Conservation (phyloP, 2,329 filamentous ascomycete genomes). For the Fusarium guadeloupense region DNA sequence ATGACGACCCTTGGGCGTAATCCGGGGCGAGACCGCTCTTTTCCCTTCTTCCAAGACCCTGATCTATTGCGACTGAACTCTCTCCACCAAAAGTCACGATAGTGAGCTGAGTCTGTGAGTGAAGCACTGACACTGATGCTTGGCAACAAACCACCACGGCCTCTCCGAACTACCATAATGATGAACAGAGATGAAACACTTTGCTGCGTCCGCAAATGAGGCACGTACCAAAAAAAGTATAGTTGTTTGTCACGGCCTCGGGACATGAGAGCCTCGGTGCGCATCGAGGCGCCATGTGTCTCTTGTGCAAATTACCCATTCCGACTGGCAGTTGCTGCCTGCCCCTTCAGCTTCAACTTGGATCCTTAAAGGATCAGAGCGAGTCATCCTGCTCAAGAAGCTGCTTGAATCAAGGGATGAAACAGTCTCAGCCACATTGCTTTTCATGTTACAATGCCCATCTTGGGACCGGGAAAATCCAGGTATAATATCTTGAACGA, state of each 20-base stretch:
- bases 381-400: conserved; percentile 17
- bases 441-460: conserved; percentile 32
- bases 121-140: conserved; percentile 27
- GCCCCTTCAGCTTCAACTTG: conserved; percentile 14
- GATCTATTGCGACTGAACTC: background rate
- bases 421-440: conserved; percentile 36
- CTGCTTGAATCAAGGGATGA: conserved; percentile 32
- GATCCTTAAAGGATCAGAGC: conserved; percentile 31
- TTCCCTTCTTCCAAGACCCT: conserved; percentile 9
- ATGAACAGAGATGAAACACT: conserved; percentile 38
- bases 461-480: conserved; percentile 27
- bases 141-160: conserved; percentile 18
- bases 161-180: conserved; percentile 22
- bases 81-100: conserved; percentile 10
- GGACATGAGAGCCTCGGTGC: conserved; percentile 36
- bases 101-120: too few species aligned
- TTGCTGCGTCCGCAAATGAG: conserved; percentile 38
- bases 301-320: conserved; percentile 27
- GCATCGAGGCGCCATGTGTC: conserved; percentile 33
- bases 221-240: conserved; percentile 35
- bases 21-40: conserved; percentile 28
- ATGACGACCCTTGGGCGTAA: conserved; percentile 37
- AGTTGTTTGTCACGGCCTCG: conserved; percentile 25
- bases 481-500: conserved; percentile 21
- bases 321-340: conserved; percentile 3